Percentiles rank a stretch among this genome's conserved stretches.
phyloP scores from a whole-genome alignment of 768 basidiomycete genomes.

The Rhodotorula diobovata region DNA sequence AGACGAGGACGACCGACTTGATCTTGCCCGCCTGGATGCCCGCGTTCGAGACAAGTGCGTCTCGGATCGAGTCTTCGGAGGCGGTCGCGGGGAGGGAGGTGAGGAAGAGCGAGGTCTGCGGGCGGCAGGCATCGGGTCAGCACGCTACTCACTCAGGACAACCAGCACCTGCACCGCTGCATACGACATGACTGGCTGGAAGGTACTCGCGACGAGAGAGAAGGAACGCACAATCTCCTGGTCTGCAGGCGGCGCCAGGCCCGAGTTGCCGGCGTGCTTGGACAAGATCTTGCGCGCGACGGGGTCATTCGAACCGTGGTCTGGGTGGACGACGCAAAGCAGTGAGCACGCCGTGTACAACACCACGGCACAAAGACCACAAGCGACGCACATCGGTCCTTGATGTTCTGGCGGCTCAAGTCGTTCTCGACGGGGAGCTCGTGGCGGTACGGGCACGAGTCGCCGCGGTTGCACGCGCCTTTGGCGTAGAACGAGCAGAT shows the following conservation, averaged over 20 bases:
- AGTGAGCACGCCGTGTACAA: neutral
- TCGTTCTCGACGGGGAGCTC: slow-evolving; percentile 81
- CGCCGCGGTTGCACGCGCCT: slow-evolving; percentile 86
- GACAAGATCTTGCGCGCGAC: slow-evolving; percentile 86
- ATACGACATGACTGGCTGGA: neutral
- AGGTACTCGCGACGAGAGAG: no score
- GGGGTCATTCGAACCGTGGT: slow-evolving; percentile 81
- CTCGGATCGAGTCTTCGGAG: slow-evolving; percentile 69
- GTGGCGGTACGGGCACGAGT: slow-evolving; percentile 89
- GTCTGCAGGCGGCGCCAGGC: slow-evolving; percentile 86
- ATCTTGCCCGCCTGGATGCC: slow-evolving; percentile 57
- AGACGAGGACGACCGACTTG: slow-evolving; percentile 78
- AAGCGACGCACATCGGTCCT: slow-evolving; percentile 72
- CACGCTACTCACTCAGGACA: neutral
- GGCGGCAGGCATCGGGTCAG: neutral
- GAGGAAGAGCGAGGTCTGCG: slow-evolving; percentile 76
- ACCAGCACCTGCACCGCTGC: no score
- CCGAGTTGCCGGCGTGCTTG: slow-evolving; percentile 71
- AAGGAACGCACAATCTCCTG: slow-evolving; percentile 63
- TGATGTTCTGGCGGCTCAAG: slow-evolving; percentile 70
- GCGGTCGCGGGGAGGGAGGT: slow-evolving; percentile 66
- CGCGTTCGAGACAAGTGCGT: slow-evolving; percentile 64
- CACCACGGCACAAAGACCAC: neutral
- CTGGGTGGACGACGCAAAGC: slow-evolving; percentile 2
- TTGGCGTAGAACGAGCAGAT: slow-evolving; percentile 93